Percentiles rank a stretch among this genome's conserved stretches.
Evolutionary conservation across 2,329 filamentous ascomycete species (phyloP).

Genomic region (Pezicula radicicola): DNA sequence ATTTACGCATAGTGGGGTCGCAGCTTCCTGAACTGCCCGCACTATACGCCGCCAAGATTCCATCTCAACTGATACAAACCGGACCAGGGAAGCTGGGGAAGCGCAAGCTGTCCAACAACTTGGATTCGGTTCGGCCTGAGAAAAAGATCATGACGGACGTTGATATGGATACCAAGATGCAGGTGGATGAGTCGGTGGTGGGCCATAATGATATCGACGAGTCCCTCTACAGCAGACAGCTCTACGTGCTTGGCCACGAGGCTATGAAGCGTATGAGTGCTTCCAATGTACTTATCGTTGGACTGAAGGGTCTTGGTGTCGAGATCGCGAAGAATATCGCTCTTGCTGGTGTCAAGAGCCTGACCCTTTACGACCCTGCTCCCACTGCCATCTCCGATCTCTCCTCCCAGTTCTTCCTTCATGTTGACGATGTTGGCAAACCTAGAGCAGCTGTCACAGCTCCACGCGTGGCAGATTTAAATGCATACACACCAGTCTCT

Average conservation of each 20-base stretch:
- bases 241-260: constrained; percentile 68
- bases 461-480: constrained; percentile 88
- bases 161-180: constrained; percentile 62
- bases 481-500: constrained; percentile 89
- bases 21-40: constrained; percentile 11
- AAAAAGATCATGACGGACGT: constrained; percentile 62
- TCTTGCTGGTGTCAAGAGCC: constrained; percentile 94
- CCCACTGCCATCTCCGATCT: constrained; percentile 83
- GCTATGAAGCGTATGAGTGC: constrained; percentile 99
- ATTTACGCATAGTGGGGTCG: constrained; percentile 1
- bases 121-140: constrained; percentile 52
- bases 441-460: constrained; percentile 83
- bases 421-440: constrained; percentile 83
- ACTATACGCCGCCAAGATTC: constrained; percentile 27
- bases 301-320: constrained; percentile 89
- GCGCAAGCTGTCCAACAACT: constrained; percentile 59
- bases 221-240: constrained; percentile 71
- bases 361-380: constrained; percentile 88
- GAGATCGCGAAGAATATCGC: constrained; percentile 99
- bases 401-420: constrained; percentile 96
- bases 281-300: constrained; percentile 89
- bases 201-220: constrained; percentile 64
- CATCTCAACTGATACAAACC: constrained; percentile 19
- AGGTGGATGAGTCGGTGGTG: constrained; percentile 59
- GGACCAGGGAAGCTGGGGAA: constrained; percentile 56